phyloP scores from a whole-genome alignment of 176 grass and related monocot genomes.

The Oryza rufipogon region DNA sequence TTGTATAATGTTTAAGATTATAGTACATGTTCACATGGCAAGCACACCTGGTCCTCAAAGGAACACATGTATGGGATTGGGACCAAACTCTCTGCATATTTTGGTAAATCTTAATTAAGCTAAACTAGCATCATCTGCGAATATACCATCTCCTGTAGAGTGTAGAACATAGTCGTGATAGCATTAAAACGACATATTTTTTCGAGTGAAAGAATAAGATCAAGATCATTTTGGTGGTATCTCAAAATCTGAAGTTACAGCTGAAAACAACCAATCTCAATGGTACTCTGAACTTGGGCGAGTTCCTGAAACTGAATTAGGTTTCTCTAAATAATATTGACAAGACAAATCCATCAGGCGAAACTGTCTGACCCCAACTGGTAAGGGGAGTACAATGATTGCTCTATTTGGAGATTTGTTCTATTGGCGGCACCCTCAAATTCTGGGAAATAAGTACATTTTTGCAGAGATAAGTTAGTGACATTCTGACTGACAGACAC shows the following conservation, averaged over 20 bases:
- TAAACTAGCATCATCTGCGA: neutral
- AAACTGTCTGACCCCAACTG: neutral
- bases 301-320: conserved; percentile 11
- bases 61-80: conserved; percentile 38
- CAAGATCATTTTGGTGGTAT: neutral
- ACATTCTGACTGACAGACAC: neutral
- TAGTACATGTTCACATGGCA: conserved; percentile 51
- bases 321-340: neutral
- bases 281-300: neutral
- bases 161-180: neutral
- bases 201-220: neutral
- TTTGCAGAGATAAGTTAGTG: neutral
- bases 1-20: conserved; percentile 29
- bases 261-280: neutral
- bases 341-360: conserved; percentile 4
- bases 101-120: conserved; percentile 39
- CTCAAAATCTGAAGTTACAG: conserved; percentile 1
- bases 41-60: conserved; percentile 30
- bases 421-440: neutral
- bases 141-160: neutral
- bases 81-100: conserved; percentile 8
- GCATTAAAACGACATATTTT: too few relatives aligned
- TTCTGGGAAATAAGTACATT: neutral
- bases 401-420: neutral
- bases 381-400: conserved; percentile 26